A percentile compares a stretch with the other conserved stretches of the same genome.
Conservation (phyloP, 345 rosid species). For the Acer saccharum region DNA sequence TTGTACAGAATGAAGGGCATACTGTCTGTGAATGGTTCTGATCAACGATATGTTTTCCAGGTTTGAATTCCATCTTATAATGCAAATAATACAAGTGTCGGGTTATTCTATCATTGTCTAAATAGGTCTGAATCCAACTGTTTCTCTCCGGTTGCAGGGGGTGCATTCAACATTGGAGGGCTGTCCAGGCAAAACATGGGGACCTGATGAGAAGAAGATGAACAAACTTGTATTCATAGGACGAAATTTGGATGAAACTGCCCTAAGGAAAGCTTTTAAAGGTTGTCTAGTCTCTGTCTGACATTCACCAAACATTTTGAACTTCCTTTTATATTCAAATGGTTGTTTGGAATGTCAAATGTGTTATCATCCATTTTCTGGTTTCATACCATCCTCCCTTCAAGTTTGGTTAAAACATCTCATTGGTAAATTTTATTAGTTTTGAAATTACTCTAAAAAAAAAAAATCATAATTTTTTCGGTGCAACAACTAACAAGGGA, state of each 20-base stretch:
- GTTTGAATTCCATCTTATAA: slow-evolving; percentile 25
- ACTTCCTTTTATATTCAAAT: no score
- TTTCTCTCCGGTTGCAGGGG: slow-evolving; percentile 31
- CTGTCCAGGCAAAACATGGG: slow-evolving; percentile 61
- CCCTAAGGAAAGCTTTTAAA: slow-evolving; percentile 60
- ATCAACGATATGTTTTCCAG: slow-evolving; percentile 68
- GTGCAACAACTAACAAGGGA: no score
- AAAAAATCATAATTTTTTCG: no score
- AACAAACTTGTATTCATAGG: slow-evolving; percentile 79
- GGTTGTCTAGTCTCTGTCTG: slow-evolving; percentile 42
- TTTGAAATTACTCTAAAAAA: no score
- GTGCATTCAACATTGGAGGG: slow-evolving; percentile 69
- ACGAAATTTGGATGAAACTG: slow-evolving; percentile 59
- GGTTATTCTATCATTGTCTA: no score
- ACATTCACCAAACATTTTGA: no score
- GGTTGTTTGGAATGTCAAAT: no score
- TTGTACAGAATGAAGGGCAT: slow-evolving; percentile 78
- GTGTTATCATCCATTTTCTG: no score
- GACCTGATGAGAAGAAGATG: slow-evolving; percentile 55
- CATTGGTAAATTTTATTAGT: no score
- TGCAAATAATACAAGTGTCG: background rate
- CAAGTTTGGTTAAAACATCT: no score
- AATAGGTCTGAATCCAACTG: no score
- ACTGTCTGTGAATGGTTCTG: slow-evolving; percentile 43
- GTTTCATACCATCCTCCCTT: no score